These are phyloP conservation scores for Hymenoscyphus fructigenus DNA, from an alignment of 2,329 filamentous ascomycete species.

Conservation along the genomic window DNA sequence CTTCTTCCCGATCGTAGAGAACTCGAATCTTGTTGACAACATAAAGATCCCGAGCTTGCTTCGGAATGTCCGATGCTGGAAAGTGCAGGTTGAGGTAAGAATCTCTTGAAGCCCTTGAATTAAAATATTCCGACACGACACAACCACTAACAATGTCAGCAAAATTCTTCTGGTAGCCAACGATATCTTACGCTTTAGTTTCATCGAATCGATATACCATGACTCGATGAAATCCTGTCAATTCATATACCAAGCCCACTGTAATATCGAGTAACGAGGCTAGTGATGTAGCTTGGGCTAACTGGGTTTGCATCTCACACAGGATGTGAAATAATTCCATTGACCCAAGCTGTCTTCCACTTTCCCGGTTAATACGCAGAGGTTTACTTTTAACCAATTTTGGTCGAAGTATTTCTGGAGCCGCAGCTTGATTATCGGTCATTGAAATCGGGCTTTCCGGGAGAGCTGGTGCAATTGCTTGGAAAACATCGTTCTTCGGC, in stretches of 20 bases:
- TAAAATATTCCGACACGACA: slow-evolving; percentile 17
- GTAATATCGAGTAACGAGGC: slow-evolving; percentile 22
- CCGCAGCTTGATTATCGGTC: slow-evolving; percentile 17
- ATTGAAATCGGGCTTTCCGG: slow-evolving; percentile 16
- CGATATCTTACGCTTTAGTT: slow-evolving; percentile 14
- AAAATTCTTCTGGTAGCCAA: neutral
- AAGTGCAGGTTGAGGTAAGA: slow-evolving; percentile 39
- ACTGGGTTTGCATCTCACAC: slow-evolving; percentile 25
- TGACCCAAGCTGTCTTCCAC: slow-evolving; percentile 18
- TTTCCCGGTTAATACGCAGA: slow-evolving; percentile 22
- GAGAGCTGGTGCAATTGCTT: slow-evolving; percentile 16
- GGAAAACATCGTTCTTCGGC: slow-evolving; percentile 21
- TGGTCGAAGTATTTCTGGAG: slow-evolving; percentile 18
- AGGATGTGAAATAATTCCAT: slow-evolving; percentile 30
- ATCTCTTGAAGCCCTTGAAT: slow-evolving; percentile 13
- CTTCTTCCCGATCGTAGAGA: slow-evolving; percentile 77
- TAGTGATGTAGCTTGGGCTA: slow-evolving; percentile 19
- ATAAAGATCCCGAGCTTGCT: slow-evolving; percentile 80
- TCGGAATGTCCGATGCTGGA: slow-evolving; percentile 79
- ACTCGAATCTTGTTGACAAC: slow-evolving; percentile 84
- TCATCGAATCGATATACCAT: slow-evolving; percentile 29
- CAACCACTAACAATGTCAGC: slow-evolving; percentile 11
- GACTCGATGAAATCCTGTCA: slow-evolving; percentile 25
- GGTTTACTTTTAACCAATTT: slow-evolving; percentile 20
- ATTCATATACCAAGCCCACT: slow-evolving; percentile 27